Conservation (phyloP, 139 green algal genomes). For the Diplosphaera chodatii region DNA sequence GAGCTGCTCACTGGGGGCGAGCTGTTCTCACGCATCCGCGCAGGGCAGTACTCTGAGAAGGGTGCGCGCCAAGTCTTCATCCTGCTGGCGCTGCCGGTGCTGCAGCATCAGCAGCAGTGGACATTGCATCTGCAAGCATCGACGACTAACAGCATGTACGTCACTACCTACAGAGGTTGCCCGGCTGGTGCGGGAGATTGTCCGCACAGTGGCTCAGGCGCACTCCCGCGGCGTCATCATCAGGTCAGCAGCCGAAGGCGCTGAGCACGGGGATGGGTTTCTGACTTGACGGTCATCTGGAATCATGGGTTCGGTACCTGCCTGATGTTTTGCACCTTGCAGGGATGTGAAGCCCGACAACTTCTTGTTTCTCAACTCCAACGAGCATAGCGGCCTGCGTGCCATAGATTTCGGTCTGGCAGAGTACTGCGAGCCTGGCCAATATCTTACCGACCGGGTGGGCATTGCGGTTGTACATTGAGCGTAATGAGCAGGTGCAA, state of each 20-base stretch:
- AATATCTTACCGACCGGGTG: conserved; percentile 24
- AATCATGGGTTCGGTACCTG: too few species aligned
- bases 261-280: too few species aligned
- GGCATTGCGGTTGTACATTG: background rate
- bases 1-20: conserved; percentile 57
- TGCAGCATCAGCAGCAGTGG: background rate
- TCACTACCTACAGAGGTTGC: conserved; percentile 12
- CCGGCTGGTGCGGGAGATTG: conserved; percentile 42
- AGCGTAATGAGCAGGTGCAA: too few species aligned
- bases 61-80: background rate
- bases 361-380: conserved; percentile 58
- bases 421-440: conserved; percentile 44
- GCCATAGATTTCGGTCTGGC: conserved; percentile 74
- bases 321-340: too few species aligned
- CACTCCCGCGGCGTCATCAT: conserved; percentile 61
- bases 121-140: too few species aligned
- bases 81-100: background rate
- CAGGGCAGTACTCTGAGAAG: conserved; percentile 9
- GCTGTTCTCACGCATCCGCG: conserved; percentile 25
- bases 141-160: too few species aligned
- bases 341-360: conserved; percentile 77
- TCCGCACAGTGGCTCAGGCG: conserved; percentile 60
- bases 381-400: conserved; percentile 52
- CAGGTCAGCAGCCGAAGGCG: too few species aligned
- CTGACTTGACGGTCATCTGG: too few species aligned